Conservation (phyloP, 495 filamentous ascomycete genomes). For the Tuber brumale region DNA sequence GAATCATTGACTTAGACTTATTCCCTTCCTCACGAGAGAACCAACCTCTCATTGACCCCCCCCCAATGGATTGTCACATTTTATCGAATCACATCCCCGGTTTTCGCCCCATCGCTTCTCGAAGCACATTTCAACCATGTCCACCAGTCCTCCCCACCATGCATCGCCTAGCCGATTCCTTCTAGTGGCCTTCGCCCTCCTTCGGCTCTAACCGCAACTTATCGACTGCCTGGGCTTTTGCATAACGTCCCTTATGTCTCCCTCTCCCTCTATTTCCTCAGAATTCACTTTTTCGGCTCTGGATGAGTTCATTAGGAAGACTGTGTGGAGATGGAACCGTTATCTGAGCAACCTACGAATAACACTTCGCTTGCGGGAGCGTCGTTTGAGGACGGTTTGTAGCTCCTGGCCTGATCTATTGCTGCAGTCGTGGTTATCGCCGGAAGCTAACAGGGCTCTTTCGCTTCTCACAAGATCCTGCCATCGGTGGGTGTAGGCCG, state of each 20-base stretch:
- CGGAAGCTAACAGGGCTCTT: constrained; percentile 7
- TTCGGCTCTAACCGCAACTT: neutral
- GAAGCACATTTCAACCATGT: neutral
- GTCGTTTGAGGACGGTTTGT: constrained; percentile 22
- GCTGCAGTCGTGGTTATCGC: neutral
- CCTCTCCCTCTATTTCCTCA: neutral
- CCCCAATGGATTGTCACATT: neutral
- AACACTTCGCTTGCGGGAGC: constrained; percentile 14
- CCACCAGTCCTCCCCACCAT: neutral
- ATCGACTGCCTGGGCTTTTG: neutral
- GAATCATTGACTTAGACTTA: neutral
- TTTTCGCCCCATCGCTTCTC: neutral
- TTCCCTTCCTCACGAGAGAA: neutral
- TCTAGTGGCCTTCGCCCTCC: neutral
- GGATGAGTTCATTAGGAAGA: neutral
- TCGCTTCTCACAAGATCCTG: neutral
- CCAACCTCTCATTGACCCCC: neutral
- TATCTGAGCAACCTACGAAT: constrained; percentile 24
- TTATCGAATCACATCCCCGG: neutral
- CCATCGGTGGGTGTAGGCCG: constrained; percentile 20
- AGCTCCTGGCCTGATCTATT: neutral
- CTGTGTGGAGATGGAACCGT: constrained; percentile 12
- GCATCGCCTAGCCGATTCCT: neutral
- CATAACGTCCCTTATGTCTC: neutral
- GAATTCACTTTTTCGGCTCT: neutral